phyloP scores from a whole-genome alignment of 306 rosid genomes.

The Canavalia ensiformis region DNA sequence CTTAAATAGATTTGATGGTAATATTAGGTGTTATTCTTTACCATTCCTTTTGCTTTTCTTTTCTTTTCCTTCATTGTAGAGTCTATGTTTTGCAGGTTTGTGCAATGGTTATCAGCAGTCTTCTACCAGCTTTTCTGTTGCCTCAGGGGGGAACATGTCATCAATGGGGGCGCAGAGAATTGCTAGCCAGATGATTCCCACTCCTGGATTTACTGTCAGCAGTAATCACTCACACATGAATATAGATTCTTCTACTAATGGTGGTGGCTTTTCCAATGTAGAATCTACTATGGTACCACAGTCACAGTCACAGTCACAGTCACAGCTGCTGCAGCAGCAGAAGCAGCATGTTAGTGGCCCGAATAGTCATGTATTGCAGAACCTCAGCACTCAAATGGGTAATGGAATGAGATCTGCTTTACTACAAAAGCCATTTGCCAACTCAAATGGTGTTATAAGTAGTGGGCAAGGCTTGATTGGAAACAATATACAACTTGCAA shows the following conservation, averaged over 20 bases:
- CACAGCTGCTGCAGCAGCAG: constrained; percentile 59
- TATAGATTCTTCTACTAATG: constrained; percentile 70
- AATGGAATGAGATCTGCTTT: constrained; percentile 83
- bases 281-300: constrained; percentile 76
- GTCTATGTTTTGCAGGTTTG: constrained; percentile 67
- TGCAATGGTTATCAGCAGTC: constrained; percentile 90
- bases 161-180: constrained; percentile 72
- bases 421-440: constrained; percentile 79
- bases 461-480: constrained; percentile 82
- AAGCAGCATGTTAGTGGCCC: constrained; percentile 81
- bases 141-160: constrained; percentile 77
- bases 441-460: constrained; percentile 79
- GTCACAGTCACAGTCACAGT: constrained; percentile 45
- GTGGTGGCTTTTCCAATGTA: constrained; percentile 71
- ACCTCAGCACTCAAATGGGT: constrained; percentile 75
- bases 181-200: constrained; percentile 97
- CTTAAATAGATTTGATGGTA: constrained; percentile 80
- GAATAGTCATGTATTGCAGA: constrained; percentile 77
- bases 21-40: constrained; percentile 38
- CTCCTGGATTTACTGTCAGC: constrained; percentile 83
- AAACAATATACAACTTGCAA: constrained; percentile 65
- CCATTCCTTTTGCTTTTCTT: constrained; percentile 19
- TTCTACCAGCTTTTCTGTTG: constrained; percentile 75
- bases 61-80: constrained; percentile 44
- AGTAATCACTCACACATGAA: constrained; percentile 70